phyloP scores from a whole-genome alignment of 2,329 filamentous ascomycete genomes.

The Cladosporium halotolerans region DNA sequence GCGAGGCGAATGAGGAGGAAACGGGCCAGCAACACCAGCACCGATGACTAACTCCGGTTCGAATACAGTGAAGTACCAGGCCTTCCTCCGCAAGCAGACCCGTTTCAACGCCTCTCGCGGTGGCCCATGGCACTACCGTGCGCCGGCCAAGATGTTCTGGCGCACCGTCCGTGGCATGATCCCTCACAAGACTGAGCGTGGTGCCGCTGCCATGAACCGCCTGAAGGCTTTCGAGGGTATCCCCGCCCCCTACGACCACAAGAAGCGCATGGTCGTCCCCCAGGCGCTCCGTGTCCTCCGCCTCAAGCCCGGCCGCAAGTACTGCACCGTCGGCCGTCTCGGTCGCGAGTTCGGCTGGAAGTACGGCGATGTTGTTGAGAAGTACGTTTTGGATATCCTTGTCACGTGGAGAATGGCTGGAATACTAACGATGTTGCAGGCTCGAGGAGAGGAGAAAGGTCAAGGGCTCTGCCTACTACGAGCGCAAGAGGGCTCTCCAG shows the following conservation, averaged over 20 bases:
- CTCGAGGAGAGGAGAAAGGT: constrained; percentile 99
- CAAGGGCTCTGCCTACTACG: constrained; percentile 98
- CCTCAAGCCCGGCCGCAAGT: constrained; percentile 98
- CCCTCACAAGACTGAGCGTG: constrained; percentile 98
- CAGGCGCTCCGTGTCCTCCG: constrained; percentile 94
- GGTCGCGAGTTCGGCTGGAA: constrained; percentile 99
- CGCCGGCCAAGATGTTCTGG: constrained; percentile 99
- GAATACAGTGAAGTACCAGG: constrained; percentile 96
- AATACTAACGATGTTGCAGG: constrained; percentile 45
- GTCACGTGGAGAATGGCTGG: neutral
- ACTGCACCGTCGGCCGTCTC: constrained; percentile 97
- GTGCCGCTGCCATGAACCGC: constrained; percentile 91
- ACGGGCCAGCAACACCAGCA: constrained; percentile 5
- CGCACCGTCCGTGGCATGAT: constrained; percentile 99
- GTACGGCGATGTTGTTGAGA: constrained; percentile 98
- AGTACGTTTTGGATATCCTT: constrained; percentile 56
- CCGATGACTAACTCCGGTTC: constrained; percentile 12
- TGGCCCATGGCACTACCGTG: constrained; percentile 99
- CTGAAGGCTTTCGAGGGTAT: constrained; percentile 99
- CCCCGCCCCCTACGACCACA: constrained; percentile 97
- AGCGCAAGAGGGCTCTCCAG: constrained; percentile 96
- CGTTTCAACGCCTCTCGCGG: constrained; percentile 99
- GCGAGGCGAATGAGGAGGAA: constrained; percentile 4
- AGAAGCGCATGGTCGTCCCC: constrained; percentile 99
- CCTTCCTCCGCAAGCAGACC: constrained; percentile 99